Evolutionary conservation across 805 yeast genomes (phyloP).

Genomic region (Zygoascus bituminiphila): DNA sequence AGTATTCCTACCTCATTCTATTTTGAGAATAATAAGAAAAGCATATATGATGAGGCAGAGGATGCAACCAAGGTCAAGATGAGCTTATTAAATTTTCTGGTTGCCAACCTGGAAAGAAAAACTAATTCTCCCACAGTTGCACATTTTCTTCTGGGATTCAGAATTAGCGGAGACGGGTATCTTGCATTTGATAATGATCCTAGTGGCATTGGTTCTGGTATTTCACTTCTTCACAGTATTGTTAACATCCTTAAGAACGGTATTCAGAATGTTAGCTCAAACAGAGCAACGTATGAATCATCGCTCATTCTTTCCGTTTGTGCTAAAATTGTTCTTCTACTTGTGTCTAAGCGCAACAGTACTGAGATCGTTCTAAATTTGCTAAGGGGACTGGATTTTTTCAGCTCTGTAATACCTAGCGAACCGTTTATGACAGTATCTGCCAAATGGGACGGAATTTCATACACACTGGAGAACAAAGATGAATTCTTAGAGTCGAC

Average conservation of each 20-base stretch:
- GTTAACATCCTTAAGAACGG: conserved; percentile 43
- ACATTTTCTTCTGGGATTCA: conserved; percentile 75
- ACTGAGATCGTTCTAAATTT: conserved; percentile 42
- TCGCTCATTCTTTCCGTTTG: conserved; percentile 32
- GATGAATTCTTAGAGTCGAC: conserved; percentile 32
- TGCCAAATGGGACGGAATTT: conserved; percentile 48
- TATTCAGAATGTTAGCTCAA: conserved; percentile 30
- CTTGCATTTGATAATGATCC: conserved; percentile 37
- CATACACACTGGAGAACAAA: conserved; percentile 33
- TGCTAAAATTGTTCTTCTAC: conserved; percentile 53
- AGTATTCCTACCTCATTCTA: background rate
- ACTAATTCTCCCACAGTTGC: conserved; percentile 41
- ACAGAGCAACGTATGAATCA: conserved; percentile 46
- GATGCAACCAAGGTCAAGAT: conserved; percentile 37
- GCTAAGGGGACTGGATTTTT: conserved; percentile 45
- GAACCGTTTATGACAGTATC: conserved; percentile 48
- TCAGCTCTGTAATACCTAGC: conserved; percentile 41
- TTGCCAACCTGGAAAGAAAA: conserved; percentile 34
- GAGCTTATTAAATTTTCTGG: conserved; percentile 51
- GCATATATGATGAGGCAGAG: conserved; percentile 2
- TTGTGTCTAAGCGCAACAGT: conserved; percentile 51
- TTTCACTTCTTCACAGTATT: conserved; percentile 50
- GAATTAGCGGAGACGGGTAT: conserved; percentile 40
- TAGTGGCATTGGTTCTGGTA: conserved; percentile 46
- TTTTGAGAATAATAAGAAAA: background rate